Evolutionary conservation across 2,329 filamentous ascomycete species (phyloP), one percentile per base, ranked within the genome.

Genomic region (Ilyonectria destructans): DNA sequence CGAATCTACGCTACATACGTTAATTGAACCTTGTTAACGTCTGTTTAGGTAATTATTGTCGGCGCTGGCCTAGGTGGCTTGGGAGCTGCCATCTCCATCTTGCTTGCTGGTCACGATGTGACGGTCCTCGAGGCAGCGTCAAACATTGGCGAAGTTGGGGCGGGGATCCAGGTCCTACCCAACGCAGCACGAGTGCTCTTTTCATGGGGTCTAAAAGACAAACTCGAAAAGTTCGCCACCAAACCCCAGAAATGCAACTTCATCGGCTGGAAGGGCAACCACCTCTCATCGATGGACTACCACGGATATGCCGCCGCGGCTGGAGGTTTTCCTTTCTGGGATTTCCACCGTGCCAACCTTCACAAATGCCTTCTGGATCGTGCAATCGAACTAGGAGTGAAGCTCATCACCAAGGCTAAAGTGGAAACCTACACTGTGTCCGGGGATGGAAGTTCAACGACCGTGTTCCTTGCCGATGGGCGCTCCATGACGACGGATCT

Each of bases 341-440:
- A 86, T 59, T 78, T 86, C n/a, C 85, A 87, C 75, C 82, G 86
- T 23, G 85, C 85, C 45, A 84, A 86, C 70, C 82, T 86, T 40
- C 82, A 86, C 69, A 75, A 74, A 31, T 82, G 83, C 21, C 76
- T 87, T 12, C 77, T 85, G 0, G 74, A 78, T 8, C 79, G 81
- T 40, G 84, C 83, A 17, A 58, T 65, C 5, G 76, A 77, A 12
- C 79, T 85, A 0, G 83, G 83, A 4, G 82, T 85, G 0, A 71
- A 77, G 15, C 75, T 82, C 6, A 75, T 81, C 5, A 78, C 77
- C 17, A 62, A 59, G 3, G 65, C 62, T 10, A 62, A 49, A 15
- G 70, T 71, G 7, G 62, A 69, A 3, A 48, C 49, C n/a, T 70
- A 59, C 49, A 58, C 51, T 9, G 61, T 70, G 10, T 65, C 65